A percentile compares a stretch with the other conserved stretches of the same genome.
Conservation (phyloP, 2,329 filamentous ascomycete genomes). For the Cladosporium sp. region DNA sequence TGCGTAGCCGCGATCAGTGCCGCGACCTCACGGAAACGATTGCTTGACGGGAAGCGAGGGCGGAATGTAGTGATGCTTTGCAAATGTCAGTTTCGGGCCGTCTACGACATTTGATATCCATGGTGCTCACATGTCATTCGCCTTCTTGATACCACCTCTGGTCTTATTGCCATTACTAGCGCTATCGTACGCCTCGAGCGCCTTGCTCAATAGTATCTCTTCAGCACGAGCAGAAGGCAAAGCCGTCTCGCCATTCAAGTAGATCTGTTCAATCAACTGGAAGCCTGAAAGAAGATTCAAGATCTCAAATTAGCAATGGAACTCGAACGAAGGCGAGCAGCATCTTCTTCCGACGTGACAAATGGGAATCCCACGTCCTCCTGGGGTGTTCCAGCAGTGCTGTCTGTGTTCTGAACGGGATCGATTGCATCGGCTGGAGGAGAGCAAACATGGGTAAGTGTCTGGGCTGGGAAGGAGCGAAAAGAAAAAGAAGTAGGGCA, state of each 20-base stretch:
- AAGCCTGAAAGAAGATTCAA: slow-evolving; percentile 65
- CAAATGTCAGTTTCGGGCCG: slow-evolving; percentile 30
- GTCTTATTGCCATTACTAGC: slow-evolving; percentile 79
- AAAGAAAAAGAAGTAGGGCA: neutral
- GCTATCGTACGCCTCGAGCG: slow-evolving; percentile 75
- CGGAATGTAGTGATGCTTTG: slow-evolving; percentile 66
- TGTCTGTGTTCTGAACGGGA: slow-evolving; percentile 15
- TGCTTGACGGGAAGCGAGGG: slow-evolving; percentile 55
- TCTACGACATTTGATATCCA: neutral
- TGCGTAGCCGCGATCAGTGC: slow-evolving; percentile 73
- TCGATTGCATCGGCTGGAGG: slow-evolving; percentile 28
- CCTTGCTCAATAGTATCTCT: slow-evolving; percentile 63
- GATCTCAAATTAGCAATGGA: slow-evolving; percentile 52
- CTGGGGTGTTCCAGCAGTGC: slow-evolving; percentile 9
- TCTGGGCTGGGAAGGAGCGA: slow-evolving; percentile 1
- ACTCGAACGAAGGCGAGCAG: slow-evolving; percentile 22
- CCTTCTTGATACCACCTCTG: slow-evolving; percentile 75
- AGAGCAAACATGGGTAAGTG: slow-evolving; percentile 16
- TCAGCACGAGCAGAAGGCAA: slow-evolving; percentile 37
- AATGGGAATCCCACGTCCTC: slow-evolving; percentile 20
- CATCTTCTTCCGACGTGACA: slow-evolving; percentile 11
- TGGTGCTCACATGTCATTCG: slow-evolving; percentile 67
- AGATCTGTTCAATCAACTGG: slow-evolving; percentile 52
- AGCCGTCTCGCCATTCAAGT: slow-evolving; percentile 59
- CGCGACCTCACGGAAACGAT: slow-evolving; percentile 58